Evolutionary conservation across 768 basidiomycete species (phyloP).

Genomic region (Phylloporus sp.): DNA sequence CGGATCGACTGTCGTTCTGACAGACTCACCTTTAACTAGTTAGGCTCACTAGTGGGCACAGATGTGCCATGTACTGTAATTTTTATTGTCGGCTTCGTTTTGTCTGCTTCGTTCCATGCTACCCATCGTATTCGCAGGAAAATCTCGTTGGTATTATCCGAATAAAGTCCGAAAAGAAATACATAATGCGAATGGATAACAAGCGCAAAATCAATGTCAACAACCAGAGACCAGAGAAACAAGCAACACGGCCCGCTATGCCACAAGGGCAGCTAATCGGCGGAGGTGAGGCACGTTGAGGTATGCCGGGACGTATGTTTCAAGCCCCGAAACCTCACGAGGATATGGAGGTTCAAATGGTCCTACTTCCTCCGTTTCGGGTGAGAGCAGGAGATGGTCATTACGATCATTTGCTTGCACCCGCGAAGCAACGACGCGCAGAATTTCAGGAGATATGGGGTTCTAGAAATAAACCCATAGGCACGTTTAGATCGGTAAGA

Average conservation of each 20-base stretch:
- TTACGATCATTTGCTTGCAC: constrained; percentile 96
- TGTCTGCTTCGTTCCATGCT: neutral
- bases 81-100: neutral
- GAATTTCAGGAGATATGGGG: constrained; percentile 95
- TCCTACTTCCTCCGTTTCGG: constrained; percentile 96
- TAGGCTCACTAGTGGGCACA: neutral
- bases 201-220: constrained; percentile 5
- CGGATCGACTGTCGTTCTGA: constrained; percentile 34
- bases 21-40: neutral
- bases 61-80: neutral
- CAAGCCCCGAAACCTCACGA: constrained; percentile 91
- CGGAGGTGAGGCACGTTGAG: constrained; percentile 87
- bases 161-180: constrained; percentile 8
- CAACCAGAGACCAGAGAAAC: neutral
- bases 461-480: constrained; percentile 47
- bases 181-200: constrained; percentile 20
- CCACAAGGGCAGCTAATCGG: constrained; percentile 81
- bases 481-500: neutral
- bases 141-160: constrained; percentile 15
- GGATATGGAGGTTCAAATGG: constrained; percentile 92
- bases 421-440: constrained; percentile 92
- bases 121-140: constrained; percentile 1
- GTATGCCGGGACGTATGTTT: constrained; percentile 94
- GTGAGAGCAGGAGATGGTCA: constrained; percentile 92
- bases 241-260: constrained; percentile 37